A percentile compares a stretch with the other conserved stretches of the same genome.
Conservation (phyloP, 257 asterid species). For the Avicennia marina region DNA sequence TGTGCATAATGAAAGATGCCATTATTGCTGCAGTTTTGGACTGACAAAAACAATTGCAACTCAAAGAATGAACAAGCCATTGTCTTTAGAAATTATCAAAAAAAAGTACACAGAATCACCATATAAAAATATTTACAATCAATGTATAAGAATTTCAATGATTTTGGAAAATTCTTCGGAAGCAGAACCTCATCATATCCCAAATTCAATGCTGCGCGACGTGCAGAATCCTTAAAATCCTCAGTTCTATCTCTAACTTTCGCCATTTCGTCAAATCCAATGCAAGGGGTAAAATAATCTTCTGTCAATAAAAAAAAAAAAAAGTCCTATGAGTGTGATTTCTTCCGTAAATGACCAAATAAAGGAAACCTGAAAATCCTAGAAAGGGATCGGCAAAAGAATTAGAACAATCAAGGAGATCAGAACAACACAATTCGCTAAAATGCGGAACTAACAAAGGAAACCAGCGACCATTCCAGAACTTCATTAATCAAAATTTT, state of each 20-base stretch:
- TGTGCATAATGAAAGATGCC: constrained; percentile 85
- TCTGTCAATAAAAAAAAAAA: too few species aligned
- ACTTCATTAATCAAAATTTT: not conserved
- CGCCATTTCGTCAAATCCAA: constrained; percentile 42
- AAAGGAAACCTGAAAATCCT: too few species aligned
- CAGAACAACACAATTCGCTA: not conserved
- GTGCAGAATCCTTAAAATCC: constrained; percentile 86
- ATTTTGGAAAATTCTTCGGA: not conserved
- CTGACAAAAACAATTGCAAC: constrained; percentile 36
- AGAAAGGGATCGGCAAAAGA: not conserved
- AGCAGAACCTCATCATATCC: constrained; percentile 60
- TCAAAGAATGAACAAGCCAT: constrained; percentile 15
- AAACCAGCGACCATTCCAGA: not conserved
- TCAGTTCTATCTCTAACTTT: constrained; percentile 81
- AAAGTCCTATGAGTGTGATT: too few species aligned
- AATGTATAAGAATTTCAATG: not conserved
- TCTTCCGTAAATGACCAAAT: too few species aligned
- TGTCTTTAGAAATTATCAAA: not conserved
- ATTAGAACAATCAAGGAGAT: not conserved
- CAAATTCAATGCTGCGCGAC: constrained; percentile 69
- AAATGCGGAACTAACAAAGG: not conserved
- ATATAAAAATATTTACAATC: not conserved
- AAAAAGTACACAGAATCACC: not conserved
- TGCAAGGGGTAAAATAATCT: not conserved
- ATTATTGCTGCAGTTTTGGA: constrained; percentile 71